Evolutionary conservation across 176 grass and related monocot species (phyloP).

Genomic region (Hordeum vulgare): DNA sequence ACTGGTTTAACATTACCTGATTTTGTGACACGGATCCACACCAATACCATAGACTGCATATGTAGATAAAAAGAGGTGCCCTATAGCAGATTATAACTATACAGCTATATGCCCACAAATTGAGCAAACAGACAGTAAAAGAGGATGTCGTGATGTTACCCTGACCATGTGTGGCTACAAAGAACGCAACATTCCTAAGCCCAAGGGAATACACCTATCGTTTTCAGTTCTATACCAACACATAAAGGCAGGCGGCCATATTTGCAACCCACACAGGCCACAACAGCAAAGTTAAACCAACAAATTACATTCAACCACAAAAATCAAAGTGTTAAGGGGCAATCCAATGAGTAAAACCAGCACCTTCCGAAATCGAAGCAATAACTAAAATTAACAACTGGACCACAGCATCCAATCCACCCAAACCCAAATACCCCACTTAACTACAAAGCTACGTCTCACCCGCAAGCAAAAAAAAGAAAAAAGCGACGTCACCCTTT

Average conservation of each 20-base stretch:
- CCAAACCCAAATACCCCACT: background rate
- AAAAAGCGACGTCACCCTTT: background rate
- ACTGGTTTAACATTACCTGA: background rate
- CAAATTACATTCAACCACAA: background rate
- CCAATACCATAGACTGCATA: background rate
- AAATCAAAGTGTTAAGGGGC: background rate
- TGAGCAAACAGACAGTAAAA: background rate
- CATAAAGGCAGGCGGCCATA: background rate
- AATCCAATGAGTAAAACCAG: slow-evolving; percentile 8
- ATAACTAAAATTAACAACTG: background rate
- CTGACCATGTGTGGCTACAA: background rate
- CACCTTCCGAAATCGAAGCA: background rate
- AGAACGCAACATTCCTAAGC: background rate
- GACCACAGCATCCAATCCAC: slow-evolving; percentile 14
- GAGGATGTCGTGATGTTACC: background rate
- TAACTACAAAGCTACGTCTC: background rate
- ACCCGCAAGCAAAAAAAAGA: too few species aligned
- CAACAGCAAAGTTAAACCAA: background rate
- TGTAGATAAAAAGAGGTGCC: background rate
- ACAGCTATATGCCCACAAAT: background rate
- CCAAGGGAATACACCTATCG: background rate
- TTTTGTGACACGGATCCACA: background rate
- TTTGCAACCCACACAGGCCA: background rate
- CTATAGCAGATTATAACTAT: background rate
- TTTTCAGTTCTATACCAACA: background rate